These are phyloP conservation scores for Phytophthora meadii DNA, from an alignment of 352 stramenopile genomes.

Conservation along the genomic window DNA sequence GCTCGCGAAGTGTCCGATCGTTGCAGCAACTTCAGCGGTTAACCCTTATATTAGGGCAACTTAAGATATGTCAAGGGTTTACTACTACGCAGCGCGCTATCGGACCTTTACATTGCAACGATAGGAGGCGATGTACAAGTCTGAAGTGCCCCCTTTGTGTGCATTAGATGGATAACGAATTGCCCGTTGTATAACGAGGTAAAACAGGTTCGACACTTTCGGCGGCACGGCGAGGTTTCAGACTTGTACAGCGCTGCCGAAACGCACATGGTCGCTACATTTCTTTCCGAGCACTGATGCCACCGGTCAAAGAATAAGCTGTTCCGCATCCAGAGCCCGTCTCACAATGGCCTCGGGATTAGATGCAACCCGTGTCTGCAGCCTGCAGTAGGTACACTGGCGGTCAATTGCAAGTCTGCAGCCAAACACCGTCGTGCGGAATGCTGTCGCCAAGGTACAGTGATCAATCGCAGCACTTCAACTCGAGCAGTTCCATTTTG, in stretches of 20 bases:
- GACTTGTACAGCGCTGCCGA: too few relatives aligned
- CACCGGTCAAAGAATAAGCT: background rate
- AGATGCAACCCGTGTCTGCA: background rate
- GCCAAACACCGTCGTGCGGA: background rate
- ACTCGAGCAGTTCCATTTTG: conserved; percentile 11
- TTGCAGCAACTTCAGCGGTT: conserved; percentile 4
- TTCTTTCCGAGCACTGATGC: too few relatives aligned
- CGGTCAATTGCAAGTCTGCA: background rate
- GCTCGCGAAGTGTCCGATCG: conserved; percentile 14
- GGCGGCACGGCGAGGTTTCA: too few relatives aligned
- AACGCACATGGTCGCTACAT: background rate
- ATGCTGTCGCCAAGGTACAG: background rate
- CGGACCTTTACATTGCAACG: too few relatives aligned
- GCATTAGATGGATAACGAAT: too few relatives aligned
- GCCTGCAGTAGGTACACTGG: background rate
- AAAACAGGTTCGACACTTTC: too few relatives aligned
- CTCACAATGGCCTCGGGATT: conserved; percentile 7
- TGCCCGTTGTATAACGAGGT: too few relatives aligned
- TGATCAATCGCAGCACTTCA: background rate
- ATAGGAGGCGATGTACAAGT: too few relatives aligned
- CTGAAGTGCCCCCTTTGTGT: too few relatives aligned
- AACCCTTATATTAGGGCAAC: conserved; percentile 3
- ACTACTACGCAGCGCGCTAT: too few relatives aligned
- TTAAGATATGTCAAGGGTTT: background rate
- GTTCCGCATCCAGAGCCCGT: conserved; percentile 5